phyloP scores from a whole-genome alignment of 2,329 filamentous ascomycete species.

The Pestalotiopsis sp. region DNA sequence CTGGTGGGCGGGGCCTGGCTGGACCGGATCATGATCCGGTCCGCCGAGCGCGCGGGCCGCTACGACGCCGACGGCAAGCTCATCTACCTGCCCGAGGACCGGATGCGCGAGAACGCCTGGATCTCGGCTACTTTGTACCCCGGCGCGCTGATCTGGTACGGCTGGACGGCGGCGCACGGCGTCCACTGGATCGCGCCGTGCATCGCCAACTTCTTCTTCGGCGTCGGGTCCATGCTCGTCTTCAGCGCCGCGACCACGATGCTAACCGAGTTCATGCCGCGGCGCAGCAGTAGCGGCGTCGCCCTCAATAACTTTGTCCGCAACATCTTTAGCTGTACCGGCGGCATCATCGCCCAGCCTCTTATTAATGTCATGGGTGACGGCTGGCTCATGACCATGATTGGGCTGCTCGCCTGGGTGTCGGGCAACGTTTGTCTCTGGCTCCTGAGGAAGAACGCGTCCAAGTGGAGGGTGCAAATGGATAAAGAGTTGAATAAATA shows the following conservation, averaged over 20 bases:
- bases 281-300: conserved; percentile 70
- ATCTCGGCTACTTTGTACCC: conserved; percentile 73
- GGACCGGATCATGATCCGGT: conserved; percentile 78
- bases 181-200: conserved; percentile 66
- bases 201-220: conserved; percentile 74
- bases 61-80: conserved; percentile 69
- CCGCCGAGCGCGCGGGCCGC: conserved; percentile 70
- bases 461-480: conserved; percentile 67
- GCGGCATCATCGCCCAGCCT: conserved; percentile 70
- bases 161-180: conserved; percentile 71
- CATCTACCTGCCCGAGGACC: conserved; percentile 75
- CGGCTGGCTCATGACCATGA: conserved; percentile 74
- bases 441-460: conserved; percentile 61
- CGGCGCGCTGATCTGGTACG: conserved; percentile 72
- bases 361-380: conserved; percentile 72
- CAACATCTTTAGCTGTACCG: conserved; percentile 77
- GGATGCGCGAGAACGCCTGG: conserved; percentile 83
- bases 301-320: conserved; percentile 82
- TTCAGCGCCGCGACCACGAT: conserved; percentile 77
- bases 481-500: conserved; percentile 38
- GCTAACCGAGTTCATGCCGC: conserved; percentile 83
- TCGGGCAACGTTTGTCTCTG: conserved; percentile 62
- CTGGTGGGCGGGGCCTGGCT: conserved; percentile 77
- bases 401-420: conserved; percentile 56
- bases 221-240: conserved; percentile 77